phyloP scores from a whole-genome alignment of 345 rosid species.

The Sisymbrium irio region DNA sequence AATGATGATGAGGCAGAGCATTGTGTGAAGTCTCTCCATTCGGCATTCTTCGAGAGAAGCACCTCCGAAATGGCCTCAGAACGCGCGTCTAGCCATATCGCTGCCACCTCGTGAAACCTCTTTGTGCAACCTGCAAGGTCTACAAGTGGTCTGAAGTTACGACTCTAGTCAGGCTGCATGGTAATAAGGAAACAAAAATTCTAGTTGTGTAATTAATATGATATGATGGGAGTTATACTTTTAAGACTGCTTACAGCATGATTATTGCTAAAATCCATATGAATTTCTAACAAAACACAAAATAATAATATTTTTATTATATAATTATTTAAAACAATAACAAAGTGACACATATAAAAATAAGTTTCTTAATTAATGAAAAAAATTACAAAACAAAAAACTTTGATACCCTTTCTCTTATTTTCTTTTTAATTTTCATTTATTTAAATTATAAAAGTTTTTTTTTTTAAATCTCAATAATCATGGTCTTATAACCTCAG shows the following conservation, averaged over 20 bases:
- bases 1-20: constrained; percentile 71
- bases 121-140: not conserved
- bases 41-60: constrained; percentile 63
- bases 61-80: not conserved
- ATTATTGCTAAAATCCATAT: too few relatives aligned
- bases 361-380: too few relatives aligned
- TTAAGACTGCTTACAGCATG: not conserved
- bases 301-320: too few relatives aligned
- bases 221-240: not conserved
- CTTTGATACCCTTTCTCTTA: too few relatives aligned
- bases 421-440: too few relatives aligned
- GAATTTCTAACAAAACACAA: too few relatives aligned
- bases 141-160: not conserved
- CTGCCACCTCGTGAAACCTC: constrained; percentile 7
- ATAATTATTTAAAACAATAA: too few relatives aligned
- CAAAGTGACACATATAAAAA: too few relatives aligned
- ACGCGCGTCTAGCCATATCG: not conserved
- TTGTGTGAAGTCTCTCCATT: constrained; percentile 79
- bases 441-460: too few relatives aligned
- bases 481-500: too few relatives aligned
- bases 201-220: constrained; percentile 1
- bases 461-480: too few relatives aligned
- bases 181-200: constrained; percentile 8
- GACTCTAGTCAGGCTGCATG: not conserved
- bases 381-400: too few relatives aligned